Evolutionary conservation across 78 protist genomes (phyloP), one percentile per base, ranked within the genome.

Genomic region (Planoprotostelium fungivorum): DNA sequence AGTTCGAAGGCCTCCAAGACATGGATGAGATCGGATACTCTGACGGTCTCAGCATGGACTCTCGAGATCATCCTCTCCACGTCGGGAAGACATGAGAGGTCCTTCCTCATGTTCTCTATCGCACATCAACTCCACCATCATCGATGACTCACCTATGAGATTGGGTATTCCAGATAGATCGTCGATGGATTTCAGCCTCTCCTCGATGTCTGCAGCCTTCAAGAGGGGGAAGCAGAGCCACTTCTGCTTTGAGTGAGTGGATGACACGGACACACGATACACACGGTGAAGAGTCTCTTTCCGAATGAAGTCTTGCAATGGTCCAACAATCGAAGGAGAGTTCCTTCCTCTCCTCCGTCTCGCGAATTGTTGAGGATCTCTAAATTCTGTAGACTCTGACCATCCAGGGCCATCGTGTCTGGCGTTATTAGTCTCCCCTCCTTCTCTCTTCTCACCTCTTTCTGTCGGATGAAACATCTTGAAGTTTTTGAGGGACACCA

Each of bases 161-260:
- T 84, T 90, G 29, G 38, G 88, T 5, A 35, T 83, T 0, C 39
- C 89, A 28, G 73, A 34, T 1, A 94, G 91, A 29, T 84, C 38
- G n/a, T 90, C 90, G 36, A 94, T 89, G 31, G 94, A 88, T 0
- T 88, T 87, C 37, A 84, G 89, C 73, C 96, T 88, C 38, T 88
- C 96, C 34, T 88, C 83, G 84, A 94, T 94, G 28, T 25, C 1
- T 1, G 39, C 84, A 1, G 28, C 34, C 23, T 35, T 34, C 1
- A 84, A 51, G 31, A 90, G 88, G 34, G 96, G 96, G 36, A 90
- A 36, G n/a, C 96, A 94, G 25, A 94, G 83, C 96, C 96, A 94
- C 63, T 90, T 89, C 29, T 51, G 16, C 73, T 25, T 51, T 16
- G 16, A 16, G 16, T 25, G 73, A 51, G 16, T 51, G 31, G 16